Conservation (phyloP, 257 asterid genomes). For the Solanum corneliomulleri region DNA sequence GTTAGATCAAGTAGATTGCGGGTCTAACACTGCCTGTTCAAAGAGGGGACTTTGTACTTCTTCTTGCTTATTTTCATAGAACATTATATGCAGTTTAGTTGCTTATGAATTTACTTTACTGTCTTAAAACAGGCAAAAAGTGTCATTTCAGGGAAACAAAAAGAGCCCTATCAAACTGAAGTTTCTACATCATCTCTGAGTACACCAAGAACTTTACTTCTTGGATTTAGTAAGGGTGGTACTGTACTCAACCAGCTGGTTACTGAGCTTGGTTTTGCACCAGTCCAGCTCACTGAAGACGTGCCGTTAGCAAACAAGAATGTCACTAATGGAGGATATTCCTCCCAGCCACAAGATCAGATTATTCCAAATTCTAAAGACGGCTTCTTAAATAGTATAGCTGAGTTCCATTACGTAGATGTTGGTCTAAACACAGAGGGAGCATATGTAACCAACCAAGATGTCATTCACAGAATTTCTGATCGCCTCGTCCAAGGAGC, state of each 20-base stretch:
- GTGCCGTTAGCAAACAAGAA: conserved; percentile 14
- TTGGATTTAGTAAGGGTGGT: conserved; percentile 98
- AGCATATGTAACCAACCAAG: conserved; percentile 64
- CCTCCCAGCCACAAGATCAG: conserved; percentile 22
- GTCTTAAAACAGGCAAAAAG: conserved; percentile 41
- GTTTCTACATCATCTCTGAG: conserved; percentile 22
- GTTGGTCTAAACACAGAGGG: conserved; percentile 79
- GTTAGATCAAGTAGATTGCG: too few relatives aligned
- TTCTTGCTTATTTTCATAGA: background rate
- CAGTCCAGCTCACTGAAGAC: conserved; percentile 17
- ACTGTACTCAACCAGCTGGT: conserved; percentile 74
- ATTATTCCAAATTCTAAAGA: conserved; percentile 61
- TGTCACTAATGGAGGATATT: conserved; percentile 11
- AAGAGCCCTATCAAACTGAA: conserved; percentile 31
- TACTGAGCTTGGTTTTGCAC: conserved; percentile 53
- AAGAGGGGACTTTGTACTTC: background rate
- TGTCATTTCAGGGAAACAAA: conserved; percentile 30
- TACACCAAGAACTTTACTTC: conserved; percentile 57
- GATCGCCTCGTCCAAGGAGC: conserved; percentile 31
- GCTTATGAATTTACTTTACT: background rate
- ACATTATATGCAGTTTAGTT: background rate
- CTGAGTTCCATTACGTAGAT: conserved; percentile 86
- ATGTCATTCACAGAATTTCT: conserved; percentile 41
- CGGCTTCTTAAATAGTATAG: conserved; percentile 50
- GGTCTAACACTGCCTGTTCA: background rate